These are phyloP conservation scores for Candida ulmi DNA, from an alignment of 805 yeast species.

Conservation along the genomic window DNA sequence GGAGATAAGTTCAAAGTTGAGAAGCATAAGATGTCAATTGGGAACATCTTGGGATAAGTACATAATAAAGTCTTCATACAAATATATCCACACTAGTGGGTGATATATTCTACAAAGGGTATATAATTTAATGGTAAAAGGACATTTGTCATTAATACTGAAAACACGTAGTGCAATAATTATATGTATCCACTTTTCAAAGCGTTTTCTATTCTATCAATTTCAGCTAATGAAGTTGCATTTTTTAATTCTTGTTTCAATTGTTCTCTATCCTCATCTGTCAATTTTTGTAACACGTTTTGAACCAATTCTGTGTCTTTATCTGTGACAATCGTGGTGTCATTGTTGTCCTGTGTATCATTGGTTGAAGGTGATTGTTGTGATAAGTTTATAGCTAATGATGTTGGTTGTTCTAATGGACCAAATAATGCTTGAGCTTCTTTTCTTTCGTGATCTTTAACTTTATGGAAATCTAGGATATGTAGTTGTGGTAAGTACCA, in stretches of 20 bases:
- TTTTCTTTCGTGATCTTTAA: conserved; percentile 49
- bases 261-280: conserved; percentile 45
- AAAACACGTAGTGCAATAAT: not conserved
- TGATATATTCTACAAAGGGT: no score
- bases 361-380: no score
- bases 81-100: no score
- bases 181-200: conserved; percentile 35
- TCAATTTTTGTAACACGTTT: conserved; percentile 38
- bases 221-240: conserved; percentile 71
- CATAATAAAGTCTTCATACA: no score
- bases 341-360: no score
- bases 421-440: conserved; percentile 42
- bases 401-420: conserved; percentile 12
- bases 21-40: conserved; percentile 18
- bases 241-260: conserved; percentile 48
- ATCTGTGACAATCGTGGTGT: no score
- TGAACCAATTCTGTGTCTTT: conserved; percentile 30
- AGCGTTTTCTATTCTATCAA: conserved; percentile 59
- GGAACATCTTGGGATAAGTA: conserved; percentile 14
- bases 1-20: not conserved
- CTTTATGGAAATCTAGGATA: conserved; percentile 62
- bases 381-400: conserved; percentile 27
- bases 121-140: not conserved
- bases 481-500: conserved; percentile 59
- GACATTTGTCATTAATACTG: not conserved